Percentiles rank a stretch among this genome's conserved stretches.
These are phyloP conservation scores for Cercospora beticola DNA, from an alignment of 2,329 filamentous ascomycete species.

Conservation along the genomic window DNA sequence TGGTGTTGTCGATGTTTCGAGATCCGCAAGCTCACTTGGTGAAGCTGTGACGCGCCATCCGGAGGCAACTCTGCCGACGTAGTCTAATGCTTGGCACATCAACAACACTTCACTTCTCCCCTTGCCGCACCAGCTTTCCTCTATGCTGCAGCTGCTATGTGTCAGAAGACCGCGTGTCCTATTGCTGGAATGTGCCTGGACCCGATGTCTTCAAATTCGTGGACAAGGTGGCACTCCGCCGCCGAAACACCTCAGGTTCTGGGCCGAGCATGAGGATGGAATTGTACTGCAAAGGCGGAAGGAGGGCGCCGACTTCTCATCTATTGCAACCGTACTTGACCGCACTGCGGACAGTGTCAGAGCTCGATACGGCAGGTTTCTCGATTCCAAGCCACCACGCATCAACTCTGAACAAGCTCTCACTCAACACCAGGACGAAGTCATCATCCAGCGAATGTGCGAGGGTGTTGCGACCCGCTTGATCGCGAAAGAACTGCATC, in stretches of 20 bases:
- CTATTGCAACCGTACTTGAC: neutral
- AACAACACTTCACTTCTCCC: neutral
- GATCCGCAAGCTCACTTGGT: neutral
- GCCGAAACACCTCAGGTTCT: neutral
- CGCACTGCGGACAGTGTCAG: neutral
- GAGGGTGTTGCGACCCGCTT: neutral
- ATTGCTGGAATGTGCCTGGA: neutral
- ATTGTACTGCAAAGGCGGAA: neutral
- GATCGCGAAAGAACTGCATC: neutral
- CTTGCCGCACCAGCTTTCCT: neutral
- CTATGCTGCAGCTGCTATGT: neutral
- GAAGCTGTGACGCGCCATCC: neutral
- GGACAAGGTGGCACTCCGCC: neutral
- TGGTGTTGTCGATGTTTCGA: constrained; percentile 3
- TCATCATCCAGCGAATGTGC: neutral
- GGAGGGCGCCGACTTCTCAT: neutral
- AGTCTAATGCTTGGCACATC: neutral
- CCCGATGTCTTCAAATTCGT: neutral
- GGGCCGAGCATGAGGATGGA: neutral
- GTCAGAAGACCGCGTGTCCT: neutral
- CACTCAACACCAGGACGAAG: neutral
- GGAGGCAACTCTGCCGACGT: constrained; percentile 1
- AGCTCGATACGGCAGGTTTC: neutral
- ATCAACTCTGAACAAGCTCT: neutral
- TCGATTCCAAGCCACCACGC: neutral